phyloP scores from a whole-genome alignment of 2,329 filamentous ascomycete genomes.

The Sordariomycetes sp. region DNA sequence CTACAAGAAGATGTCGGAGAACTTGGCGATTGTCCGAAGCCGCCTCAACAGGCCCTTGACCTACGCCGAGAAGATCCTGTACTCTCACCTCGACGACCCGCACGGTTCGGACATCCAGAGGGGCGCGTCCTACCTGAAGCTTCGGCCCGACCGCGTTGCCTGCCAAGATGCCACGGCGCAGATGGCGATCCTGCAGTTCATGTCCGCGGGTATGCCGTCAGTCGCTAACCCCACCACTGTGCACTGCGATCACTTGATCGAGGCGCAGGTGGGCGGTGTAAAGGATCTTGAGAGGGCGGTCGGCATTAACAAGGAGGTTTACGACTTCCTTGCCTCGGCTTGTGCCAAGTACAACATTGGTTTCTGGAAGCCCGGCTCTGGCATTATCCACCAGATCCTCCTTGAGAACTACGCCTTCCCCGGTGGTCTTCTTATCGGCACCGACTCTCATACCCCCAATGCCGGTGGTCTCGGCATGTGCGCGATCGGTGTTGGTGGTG shows the following conservation, averaged over 20 bases:
- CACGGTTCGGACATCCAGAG: slow-evolving; percentile 94
- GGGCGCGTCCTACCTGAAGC: slow-evolving; percentile 89
- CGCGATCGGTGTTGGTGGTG: slow-evolving; percentile 94
- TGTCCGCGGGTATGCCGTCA: slow-evolving; percentile 93
- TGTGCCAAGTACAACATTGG: slow-evolving; percentile 99
- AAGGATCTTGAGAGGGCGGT: slow-evolving; percentile 91
- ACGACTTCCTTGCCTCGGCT: slow-evolving; percentile 87
- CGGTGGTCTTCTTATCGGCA: slow-evolving; percentile 94
- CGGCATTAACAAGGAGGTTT: slow-evolving; percentile 97
- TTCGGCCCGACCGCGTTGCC: slow-evolving; percentile 93
- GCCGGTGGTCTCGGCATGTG: slow-evolving; percentile 91
- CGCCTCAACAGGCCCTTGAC: slow-evolving; percentile 78
- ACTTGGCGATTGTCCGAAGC: slow-evolving; percentile 78
- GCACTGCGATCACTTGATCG: slow-evolving; percentile 98
- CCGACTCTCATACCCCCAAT: slow-evolving; percentile 96
- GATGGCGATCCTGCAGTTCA: slow-evolving; percentile 99
- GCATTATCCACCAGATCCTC: slow-evolving; percentile 98
- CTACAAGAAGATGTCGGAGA: slow-evolving; percentile 99
- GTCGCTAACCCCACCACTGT: slow-evolving; percentile 93
- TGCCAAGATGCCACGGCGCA: slow-evolving; percentile 99
- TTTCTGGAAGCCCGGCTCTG: slow-evolving; percentile 97
- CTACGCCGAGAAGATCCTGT: slow-evolving; percentile 96
- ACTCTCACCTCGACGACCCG: slow-evolving; percentile 96
- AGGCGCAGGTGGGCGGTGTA: slow-evolving; percentile 84
- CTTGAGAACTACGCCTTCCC: slow-evolving; percentile 99